A percentile compares a stretch with the other conserved stretches of the same genome.
These are phyloP conservation scores for Seiridium cupressi DNA, from an alignment of 2,329 filamentous ascomycete species.

Conservation along the genomic window DNA sequence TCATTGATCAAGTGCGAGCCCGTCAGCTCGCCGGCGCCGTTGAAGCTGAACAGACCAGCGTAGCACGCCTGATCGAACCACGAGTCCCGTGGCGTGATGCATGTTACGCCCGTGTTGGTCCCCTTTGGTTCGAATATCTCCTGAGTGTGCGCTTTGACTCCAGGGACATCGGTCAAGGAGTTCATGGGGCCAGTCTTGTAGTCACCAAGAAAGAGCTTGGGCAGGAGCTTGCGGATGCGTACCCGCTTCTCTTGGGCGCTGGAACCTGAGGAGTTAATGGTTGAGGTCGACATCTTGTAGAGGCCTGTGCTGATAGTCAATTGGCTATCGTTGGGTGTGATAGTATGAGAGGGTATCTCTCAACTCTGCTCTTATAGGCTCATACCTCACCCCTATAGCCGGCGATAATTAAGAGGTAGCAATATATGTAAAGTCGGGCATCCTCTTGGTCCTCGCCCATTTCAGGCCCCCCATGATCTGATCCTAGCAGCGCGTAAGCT, in stretches of 20 bases:
- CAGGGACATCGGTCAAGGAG: constrained; percentile 49
- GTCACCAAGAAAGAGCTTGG: constrained; percentile 39
- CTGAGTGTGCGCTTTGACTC: constrained; percentile 44
- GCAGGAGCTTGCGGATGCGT: constrained; percentile 43
- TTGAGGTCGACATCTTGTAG: constrained; percentile 12
- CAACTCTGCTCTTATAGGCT: too few relatives aligned
- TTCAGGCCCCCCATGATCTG: too few relatives aligned
- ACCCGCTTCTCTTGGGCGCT: constrained; percentile 15
- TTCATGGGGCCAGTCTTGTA: constrained; percentile 44
- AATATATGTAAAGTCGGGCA: too few relatives aligned
- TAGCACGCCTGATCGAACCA: constrained; percentile 45
- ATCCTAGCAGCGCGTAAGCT: too few relatives aligned
- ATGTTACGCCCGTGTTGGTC: constrained; percentile 50
- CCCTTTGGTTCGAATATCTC: constrained; percentile 32
- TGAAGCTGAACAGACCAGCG: constrained; percentile 58
- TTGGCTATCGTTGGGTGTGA: neutral
- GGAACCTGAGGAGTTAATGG: constrained; percentile 11
- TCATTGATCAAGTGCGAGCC: constrained; percentile 62
- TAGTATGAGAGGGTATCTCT: too few relatives aligned
- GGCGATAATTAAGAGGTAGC: too few relatives aligned
- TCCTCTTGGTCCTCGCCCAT: too few relatives aligned
- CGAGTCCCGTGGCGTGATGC: constrained; percentile 42
- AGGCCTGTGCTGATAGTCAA: neutral
- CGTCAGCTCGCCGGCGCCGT: constrained; percentile 63
- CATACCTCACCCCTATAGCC: too few relatives aligned